These are phyloP conservation scores for Yarrowia galli DNA, from an alignment of 1,139 yeast genomes.

Conservation along the genomic window DNA sequence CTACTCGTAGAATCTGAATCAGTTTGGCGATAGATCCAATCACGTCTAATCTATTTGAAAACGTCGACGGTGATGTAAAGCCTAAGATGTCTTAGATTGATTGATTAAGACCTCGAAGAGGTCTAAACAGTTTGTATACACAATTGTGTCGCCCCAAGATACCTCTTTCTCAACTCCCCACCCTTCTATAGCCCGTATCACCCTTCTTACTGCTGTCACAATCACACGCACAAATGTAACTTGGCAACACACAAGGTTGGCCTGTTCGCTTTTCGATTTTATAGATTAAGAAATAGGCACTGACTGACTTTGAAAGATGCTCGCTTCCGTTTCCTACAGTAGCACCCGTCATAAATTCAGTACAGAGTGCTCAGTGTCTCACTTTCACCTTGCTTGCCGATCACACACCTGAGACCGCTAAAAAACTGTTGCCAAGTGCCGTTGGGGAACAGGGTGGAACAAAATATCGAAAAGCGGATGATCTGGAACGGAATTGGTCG, in stretches of 20 bases:
- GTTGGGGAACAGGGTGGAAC: background rate
- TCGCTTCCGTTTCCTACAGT: slow-evolving; percentile 1
- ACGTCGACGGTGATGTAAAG: background rate
- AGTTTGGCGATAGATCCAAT: background rate
- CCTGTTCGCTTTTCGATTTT: background rate
- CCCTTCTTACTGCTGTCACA: background rate
- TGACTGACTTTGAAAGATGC: background rate
- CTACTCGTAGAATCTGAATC: background rate
- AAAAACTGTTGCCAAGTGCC: slow-evolving; percentile 29
- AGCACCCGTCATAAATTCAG: too few species aligned
- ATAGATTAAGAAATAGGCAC: background rate
- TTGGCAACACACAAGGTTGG: background rate
- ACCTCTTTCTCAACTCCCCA: background rate
- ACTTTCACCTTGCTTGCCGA: slow-evolving; percentile 7
- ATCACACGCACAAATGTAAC: background rate
- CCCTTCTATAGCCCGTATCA: background rate
- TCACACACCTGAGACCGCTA: background rate
- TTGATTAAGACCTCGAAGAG: background rate
- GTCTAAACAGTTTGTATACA: background rate
- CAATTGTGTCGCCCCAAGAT: background rate
- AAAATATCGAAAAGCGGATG: background rate
- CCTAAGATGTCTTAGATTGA: background rate
- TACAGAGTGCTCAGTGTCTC: slow-evolving; percentile 8
- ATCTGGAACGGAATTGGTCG: background rate
- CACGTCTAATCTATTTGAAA: background rate